These are phyloP conservation scores for Apiospora phragmitis DNA, from an alignment of 2,329 filamentous ascomycete genomes.

Conservation along the genomic window DNA sequence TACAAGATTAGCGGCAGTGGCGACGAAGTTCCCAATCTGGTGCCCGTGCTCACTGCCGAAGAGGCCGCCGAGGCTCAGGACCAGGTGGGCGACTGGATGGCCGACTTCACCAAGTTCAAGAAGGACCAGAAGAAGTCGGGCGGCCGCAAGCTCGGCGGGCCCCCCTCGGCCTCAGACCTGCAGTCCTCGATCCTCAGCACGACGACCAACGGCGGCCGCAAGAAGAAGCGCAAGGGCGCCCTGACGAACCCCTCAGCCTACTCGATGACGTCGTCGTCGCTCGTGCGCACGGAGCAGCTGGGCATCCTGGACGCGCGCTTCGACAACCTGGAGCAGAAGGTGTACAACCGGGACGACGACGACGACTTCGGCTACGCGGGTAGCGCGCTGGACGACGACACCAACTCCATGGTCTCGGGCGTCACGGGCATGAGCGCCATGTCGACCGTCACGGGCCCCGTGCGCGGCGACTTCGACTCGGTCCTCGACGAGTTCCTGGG, in stretches of 20 bases:
- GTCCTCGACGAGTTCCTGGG: conserved; percentile 94
- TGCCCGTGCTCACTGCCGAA: conserved; percentile 29
- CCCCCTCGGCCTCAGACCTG: conserved; percentile 59
- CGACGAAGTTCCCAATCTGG: conserved; percentile 49
- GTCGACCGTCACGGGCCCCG: conserved; percentile 67
- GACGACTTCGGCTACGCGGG: conserved; percentile 51
- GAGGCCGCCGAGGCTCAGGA: conserved; percentile 49
- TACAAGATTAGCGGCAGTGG: conserved; percentile 39
- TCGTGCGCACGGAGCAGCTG: conserved; percentile 85
- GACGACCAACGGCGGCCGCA: conserved; percentile 75
- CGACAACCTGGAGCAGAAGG: conserved; percentile 79
- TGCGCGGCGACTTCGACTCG: conserved; percentile 78
- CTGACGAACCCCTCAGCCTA: conserved; percentile 84
- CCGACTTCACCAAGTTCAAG: conserved; percentile 94
- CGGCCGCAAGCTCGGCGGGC: conserved; percentile 38
- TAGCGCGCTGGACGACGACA: conserved; percentile 48
- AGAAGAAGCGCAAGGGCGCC: conserved; percentile 95
- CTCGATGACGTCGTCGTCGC: conserved; percentile 87
- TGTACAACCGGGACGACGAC: conserved; percentile 47
- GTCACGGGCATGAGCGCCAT: conserved; percentile 45
- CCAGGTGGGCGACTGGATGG: conserved; percentile 77
- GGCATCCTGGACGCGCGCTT: conserved; percentile 86
- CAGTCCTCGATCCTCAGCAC: conserved; percentile 73
- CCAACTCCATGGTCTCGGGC: conserved; percentile 59
- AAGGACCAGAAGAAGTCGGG: conserved; percentile 64